Evolutionary conservation across 305 asterid genomes (phyloP), one percentile per base, ranked within the genome.

Genomic region (Solanum aculeatissimum): DNA sequence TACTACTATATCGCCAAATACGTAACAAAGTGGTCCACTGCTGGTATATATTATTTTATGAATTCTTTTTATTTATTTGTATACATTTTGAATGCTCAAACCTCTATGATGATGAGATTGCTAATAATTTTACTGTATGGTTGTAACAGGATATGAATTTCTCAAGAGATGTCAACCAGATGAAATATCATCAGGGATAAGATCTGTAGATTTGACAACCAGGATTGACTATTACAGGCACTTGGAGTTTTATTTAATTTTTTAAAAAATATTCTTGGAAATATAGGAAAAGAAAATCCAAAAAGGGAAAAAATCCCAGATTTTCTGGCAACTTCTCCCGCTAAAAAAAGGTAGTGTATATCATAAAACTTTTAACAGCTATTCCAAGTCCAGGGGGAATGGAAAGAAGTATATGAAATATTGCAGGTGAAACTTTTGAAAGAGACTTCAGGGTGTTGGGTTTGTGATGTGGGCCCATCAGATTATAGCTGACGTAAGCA

Each of bases 141-240:
- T 77, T 83, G 72, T 69, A 70, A 82, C 91, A 90, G 91, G 90
- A 87, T 84, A 63, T 84, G 68, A 84, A 84, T 78, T 88, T 82
- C 88, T 72, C 91, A 21, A 85, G 89, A 65, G 92, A 85, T 71
- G 81, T 66, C 83, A 87, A 86, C 84, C 89, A 86, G 85, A 80
- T 85, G 83, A 84, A 85, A 82, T 81, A 86, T 86, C 86, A 54
- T 63, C 85, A 72, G 85, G 91, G 87, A 84, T 82, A 82, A 86
- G 86, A 87, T 85, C 81, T 84, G 86, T 66, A n/a, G 91, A 88
- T 78, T 86, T 87, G 90, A 90, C 91, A 27, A 72, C 85, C 72
- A 83, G 69, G 70, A 80, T 88, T 72, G 81, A 69, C 87, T 65
- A 69, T 69, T 65, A 51, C 19, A 82, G 85, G 74, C 86, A 72